These are phyloP conservation scores for Mrakia blollopis DNA, from an alignment of 768 basidiomycete species.

Conservation along the genomic window DNA sequence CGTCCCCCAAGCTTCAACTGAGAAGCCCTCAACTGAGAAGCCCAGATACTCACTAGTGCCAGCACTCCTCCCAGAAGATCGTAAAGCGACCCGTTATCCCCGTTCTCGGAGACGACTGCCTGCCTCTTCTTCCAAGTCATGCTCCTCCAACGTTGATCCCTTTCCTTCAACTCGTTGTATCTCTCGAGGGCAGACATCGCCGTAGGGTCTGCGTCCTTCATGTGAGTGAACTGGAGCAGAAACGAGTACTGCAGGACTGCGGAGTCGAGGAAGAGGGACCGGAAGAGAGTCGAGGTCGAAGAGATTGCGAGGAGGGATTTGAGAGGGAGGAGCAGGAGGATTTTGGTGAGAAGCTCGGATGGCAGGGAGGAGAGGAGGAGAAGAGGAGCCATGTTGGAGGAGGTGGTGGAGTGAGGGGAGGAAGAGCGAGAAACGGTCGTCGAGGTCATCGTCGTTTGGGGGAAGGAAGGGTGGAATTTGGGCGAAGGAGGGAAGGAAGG, in stretches of 20 bases:
- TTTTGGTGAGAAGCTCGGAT: conserved; percentile 23
- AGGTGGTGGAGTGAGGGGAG: background rate
- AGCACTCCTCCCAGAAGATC: conserved; percentile 30
- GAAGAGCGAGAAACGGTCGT: background rate
- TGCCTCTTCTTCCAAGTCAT: conserved; percentile 25
- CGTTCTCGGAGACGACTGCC: conserved; percentile 7
- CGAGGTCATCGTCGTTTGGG: background rate
- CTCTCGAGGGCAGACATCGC: background rate
- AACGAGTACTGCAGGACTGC: conserved; percentile 26
- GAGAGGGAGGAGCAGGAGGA: conserved; percentile 25
- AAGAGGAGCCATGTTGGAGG: background rate
- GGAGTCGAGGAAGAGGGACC: conserved; percentile 20
- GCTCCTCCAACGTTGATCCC: conserved; percentile 24
- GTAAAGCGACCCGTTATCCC: conserved; percentile 23
- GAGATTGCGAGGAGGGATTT: conserved; percentile 8
- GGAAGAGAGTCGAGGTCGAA: background rate
- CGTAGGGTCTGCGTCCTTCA: conserved; percentile 8
- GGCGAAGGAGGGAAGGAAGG: background rate
- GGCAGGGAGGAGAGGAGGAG: conserved; percentile 3
- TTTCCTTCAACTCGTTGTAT: conserved; percentile 13
- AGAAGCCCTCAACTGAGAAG: no score
- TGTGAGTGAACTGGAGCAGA: conserved; percentile 20
- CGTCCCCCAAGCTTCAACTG: no score
- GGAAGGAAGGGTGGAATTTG: no score
- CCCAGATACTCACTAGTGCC: conserved; percentile 11